These are phyloP conservation scores for Metschnikowia bowlesiae DNA, from an alignment of 805 yeast genomes.

Conservation along the genomic window DNA sequence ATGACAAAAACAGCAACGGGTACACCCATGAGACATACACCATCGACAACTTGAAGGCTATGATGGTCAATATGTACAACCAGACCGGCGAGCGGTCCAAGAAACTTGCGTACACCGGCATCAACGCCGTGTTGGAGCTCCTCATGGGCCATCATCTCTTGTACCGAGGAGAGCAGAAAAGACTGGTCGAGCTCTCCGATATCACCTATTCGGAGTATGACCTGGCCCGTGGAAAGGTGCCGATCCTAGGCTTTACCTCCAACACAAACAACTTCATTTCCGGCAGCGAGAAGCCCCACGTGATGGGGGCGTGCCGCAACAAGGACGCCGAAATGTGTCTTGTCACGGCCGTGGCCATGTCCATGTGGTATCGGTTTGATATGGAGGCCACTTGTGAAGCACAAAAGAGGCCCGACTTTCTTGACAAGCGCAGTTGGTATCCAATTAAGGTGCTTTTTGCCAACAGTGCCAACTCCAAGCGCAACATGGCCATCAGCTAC, in stretches of 20 bases:
- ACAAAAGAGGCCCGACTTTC: conserved; percentile 2
- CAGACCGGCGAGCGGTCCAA: not conserved
- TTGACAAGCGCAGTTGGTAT: conserved; percentile 4
- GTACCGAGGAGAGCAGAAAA: conserved; percentile 1
- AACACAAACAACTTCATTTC: too few species aligned
- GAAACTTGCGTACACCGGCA: not conserved
- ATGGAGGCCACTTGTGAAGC: conserved; percentile 1
- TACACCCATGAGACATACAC: not conserved
- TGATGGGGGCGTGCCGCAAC: not conserved
- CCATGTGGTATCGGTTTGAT: conserved; percentile 9
- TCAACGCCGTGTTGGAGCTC: conserved; percentile 4
- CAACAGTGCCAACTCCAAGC: not conserved
- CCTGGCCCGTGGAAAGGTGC: conserved; percentile 1
- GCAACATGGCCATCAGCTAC: not conserved
- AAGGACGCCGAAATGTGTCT: conserved; percentile 6
- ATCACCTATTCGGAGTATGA: not conserved
- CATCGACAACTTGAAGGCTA: not conserved
- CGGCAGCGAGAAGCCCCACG: not conserved
- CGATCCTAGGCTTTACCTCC: conserved; percentile 1
- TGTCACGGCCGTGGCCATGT: conserved; percentile 4
- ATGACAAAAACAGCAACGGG: not conserved
- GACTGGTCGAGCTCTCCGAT: conserved; percentile 3
- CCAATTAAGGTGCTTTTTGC: conserved; percentile 2
- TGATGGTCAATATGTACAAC: conserved; percentile 1
- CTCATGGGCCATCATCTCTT: conserved; percentile 6